phyloP scores from a whole-genome alignment of 495 filamentous ascomycete genomes.

The Neurospora sp. region DNA sequence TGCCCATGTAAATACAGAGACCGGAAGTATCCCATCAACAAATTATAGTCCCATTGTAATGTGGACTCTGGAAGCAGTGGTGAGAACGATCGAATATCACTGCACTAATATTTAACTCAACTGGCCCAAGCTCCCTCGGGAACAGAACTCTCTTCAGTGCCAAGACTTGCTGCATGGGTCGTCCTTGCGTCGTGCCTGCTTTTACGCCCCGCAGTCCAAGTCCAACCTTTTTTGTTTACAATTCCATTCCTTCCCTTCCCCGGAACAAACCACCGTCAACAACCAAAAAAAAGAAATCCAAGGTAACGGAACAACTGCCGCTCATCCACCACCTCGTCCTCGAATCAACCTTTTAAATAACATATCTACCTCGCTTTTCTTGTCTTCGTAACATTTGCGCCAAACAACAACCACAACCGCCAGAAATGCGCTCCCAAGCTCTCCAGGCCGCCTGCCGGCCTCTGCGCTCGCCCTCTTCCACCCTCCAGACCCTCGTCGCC shows the following conservation, averaged over 20 bases:
- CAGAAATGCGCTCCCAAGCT: slow-evolving; percentile 17
- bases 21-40: background rate
- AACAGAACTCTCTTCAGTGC: background rate
- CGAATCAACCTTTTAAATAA: background rate
- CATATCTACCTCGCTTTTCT: background rate
- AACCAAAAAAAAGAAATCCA: background rate
- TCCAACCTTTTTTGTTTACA: background rate
- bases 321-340: background rate
- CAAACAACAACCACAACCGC: background rate
- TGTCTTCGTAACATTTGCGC: background rate
- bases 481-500: background rate
- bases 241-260: background rate
- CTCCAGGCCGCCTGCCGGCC: slow-evolving; percentile 13
- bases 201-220: background rate
- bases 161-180: background rate
- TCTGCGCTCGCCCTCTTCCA: slow-evolving; percentile 7
- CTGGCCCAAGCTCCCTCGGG: background rate
- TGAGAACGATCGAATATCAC: background rate
- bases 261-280: background rate
- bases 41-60: background rate
- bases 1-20: background rate
- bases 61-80: background rate
- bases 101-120: background rate
- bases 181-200: background rate
- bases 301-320: background rate